Conservation (phyloP, 768 basidiomycete genomes). For the Boletales sp. region DNA sequence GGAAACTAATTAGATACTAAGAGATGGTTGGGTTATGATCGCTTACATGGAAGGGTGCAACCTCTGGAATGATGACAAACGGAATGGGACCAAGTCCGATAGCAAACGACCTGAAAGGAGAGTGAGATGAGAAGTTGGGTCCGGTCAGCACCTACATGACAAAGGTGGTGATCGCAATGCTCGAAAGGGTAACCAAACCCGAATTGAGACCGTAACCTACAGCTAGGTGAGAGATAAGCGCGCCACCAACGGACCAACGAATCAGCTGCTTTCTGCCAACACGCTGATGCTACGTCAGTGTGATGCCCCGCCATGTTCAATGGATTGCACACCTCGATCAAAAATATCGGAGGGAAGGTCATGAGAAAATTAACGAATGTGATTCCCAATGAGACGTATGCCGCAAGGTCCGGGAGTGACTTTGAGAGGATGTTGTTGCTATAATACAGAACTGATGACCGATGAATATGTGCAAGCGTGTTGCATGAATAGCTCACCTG, state of each 20-base stretch:
- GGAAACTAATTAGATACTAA: background rate
- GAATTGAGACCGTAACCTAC: conserved; percentile 72
- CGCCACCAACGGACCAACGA: conserved; percentile 61
- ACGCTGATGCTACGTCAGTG: conserved; percentile 40
- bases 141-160: conserved; percentile 56
- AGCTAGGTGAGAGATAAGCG: conserved; percentile 58
- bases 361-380: conserved; percentile 75
- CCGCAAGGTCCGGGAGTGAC: conserved; percentile 73
- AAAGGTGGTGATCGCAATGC: conserved; percentile 72
- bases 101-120: conserved; percentile 67
- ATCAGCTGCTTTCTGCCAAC: conserved; percentile 72
- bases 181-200: conserved; percentile 57
- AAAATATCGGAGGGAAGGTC: conserved; percentile 79
- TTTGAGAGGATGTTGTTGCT: conserved; percentile 84
- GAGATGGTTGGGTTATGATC: background rate
- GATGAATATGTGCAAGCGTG: conserved; percentile 1
- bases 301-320: background rate
- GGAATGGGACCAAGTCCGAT: conserved; percentile 89
- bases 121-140: background rate
- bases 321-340: conserved; percentile 63
- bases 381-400: conserved; percentile 81
- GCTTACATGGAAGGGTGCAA: conserved; percentile 76
- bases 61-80: conserved; percentile 88
- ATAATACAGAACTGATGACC: conserved; percentile 74
- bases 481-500: conserved; percentile 39